phyloP scores from a whole-genome alignment of 2,329 filamentous ascomycete genomes.

The Fusarium paranaense region DNA sequence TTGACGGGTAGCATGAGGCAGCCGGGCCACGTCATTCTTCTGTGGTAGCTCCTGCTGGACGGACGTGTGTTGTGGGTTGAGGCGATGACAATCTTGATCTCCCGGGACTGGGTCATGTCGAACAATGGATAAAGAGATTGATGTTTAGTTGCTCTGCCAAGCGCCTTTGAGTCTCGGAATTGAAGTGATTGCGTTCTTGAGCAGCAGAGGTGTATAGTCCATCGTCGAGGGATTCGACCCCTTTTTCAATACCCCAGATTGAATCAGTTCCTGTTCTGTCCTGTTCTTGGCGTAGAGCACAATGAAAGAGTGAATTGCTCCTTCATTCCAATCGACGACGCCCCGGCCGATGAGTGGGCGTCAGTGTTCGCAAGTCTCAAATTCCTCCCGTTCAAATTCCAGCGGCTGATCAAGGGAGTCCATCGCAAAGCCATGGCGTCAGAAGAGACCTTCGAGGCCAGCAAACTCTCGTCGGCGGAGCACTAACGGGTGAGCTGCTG shows the following conservation, averaged over 20 bases:
- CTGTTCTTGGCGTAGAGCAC: not conserved
- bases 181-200: not conserved
- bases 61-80: slow-evolving; percentile 2
- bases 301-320: slow-evolving; percentile 21
- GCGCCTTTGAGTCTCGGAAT: not conserved
- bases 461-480: not conserved
- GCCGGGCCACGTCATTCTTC: slow-evolving; percentile 14
- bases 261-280: not conserved
- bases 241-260: slow-evolving; percentile 18
- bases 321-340: slow-evolving; percentile 29
- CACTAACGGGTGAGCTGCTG: not conserved
- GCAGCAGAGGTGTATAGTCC: no score
- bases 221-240: slow-evolving; percentile 3
- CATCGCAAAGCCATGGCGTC: not conserved
- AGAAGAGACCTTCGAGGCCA: not conserved
- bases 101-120: slow-evolving; percentile 22
- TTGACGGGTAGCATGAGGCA: slow-evolving; percentile 29
- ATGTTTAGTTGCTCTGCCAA: slow-evolving; percentile 7
- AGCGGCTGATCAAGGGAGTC: slow-evolving; percentile 29
- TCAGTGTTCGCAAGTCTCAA: slow-evolving; percentile 16
- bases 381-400: slow-evolving; percentile 29
- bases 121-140: not conserved
- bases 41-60: not conserved
- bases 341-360: not conserved
- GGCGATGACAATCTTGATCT: slow-evolving; percentile 35